These are phyloP conservation scores for Aspergillus indologenus DNA, from an alignment of 495 filamentous ascomycete species.

Conservation along the genomic window DNA sequence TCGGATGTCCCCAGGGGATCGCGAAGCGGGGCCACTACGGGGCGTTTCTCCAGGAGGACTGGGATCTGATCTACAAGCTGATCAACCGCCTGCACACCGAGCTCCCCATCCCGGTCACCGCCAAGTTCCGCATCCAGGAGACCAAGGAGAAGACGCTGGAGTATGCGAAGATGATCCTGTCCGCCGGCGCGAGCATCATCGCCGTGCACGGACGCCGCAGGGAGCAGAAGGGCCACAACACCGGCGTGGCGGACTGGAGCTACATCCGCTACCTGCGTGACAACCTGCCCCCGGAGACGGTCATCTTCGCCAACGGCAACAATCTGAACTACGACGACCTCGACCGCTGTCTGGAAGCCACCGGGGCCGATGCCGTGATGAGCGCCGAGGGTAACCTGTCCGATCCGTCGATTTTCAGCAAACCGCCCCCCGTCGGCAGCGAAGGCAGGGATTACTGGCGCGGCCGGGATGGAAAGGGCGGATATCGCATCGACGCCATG, in stretches of 20 bases:
- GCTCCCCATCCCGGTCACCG: slow-evolving; percentile 79
- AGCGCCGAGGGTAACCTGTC: slow-evolving; percentile 90
- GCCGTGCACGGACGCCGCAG: slow-evolving; percentile 86
- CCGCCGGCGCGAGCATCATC: slow-evolving; percentile 86
- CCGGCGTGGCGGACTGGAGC: slow-evolving; percentile 89
- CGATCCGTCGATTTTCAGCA: slow-evolving; percentile 82
- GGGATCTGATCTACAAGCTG: slow-evolving; percentile 71
- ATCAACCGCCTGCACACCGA: slow-evolving; percentile 73
- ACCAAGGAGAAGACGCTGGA: slow-evolving; percentile 79
- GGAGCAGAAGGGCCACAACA: slow-evolving; percentile 95
- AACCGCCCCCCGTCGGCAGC: slow-evolving; percentile 57
- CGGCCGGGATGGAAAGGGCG: slow-evolving; percentile 73
- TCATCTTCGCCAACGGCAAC: slow-evolving; percentile 96
- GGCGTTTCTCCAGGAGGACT: slow-evolving; percentile 91
- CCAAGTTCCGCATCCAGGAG: slow-evolving; percentile 90
- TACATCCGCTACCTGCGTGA: slow-evolving; percentile 79
- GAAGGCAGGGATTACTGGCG: slow-evolving; percentile 82
- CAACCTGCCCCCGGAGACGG: slow-evolving; percentile 78
- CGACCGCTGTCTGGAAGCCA: slow-evolving; percentile 73
- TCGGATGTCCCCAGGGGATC: slow-evolving; percentile 98
- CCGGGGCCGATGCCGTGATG: slow-evolving; percentile 92
- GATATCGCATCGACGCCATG: slow-evolving; percentile 85
- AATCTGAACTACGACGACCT: slow-evolving; percentile 81
- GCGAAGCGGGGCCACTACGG: slow-evolving; percentile 88
- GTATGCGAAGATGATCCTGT: slow-evolving; percentile 85